A percentile compares a stretch with the other conserved stretches of the same genome.
Conservation (phyloP, 371 early-diverging fungal genomes). For the Agmasoma carcini region DNA sequence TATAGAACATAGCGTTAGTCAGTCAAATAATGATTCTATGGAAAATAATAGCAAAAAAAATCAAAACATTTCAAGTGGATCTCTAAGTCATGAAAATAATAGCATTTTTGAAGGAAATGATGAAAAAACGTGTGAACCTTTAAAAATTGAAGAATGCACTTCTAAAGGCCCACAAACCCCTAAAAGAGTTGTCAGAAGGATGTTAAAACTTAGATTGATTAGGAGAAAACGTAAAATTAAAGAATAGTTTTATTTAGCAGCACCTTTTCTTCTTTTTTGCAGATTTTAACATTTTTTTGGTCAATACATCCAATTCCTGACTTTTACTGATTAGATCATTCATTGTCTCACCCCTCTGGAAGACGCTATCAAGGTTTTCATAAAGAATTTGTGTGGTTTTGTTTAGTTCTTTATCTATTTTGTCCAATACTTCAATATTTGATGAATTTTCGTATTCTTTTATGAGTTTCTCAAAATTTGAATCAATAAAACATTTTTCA, state of each 20-base stretch:
- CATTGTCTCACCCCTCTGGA: conserved; percentile 84
- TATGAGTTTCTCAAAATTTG: conserved; percentile 33
- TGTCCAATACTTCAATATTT: conserved; percentile 65
- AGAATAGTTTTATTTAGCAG: conserved; percentile 54
- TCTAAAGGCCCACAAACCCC: too few species aligned
- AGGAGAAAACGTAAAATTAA: not conserved
- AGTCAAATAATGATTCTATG: too few species aligned
- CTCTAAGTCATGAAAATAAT: too few species aligned
- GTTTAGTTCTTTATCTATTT: conserved; percentile 85
- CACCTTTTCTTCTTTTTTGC: conserved; percentile 87
- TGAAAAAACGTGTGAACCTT: too few species aligned
- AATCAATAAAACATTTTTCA: not conserved
- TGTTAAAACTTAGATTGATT: too few species aligned
- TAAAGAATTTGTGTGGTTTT: conserved; percentile 82
- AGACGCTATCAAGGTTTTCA: conserved; percentile 80
- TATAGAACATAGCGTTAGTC: too few species aligned
- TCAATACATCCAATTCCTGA: conserved; percentile 68
- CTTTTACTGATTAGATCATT: conserved; percentile 76
- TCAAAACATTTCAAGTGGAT: too few species aligned
- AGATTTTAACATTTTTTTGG: conserved; percentile 87
- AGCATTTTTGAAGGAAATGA: too few species aligned
- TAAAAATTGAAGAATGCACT: too few species aligned
- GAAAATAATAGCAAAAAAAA: too few species aligned
- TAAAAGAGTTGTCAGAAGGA: too few species aligned
- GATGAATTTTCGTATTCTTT: conserved; percentile 49